Percentiles rank a stretch among this genome's conserved stretches.
phyloP scores from a whole-genome alignment of 139 green algal genomes.

The Chlorella ohadii region DNA sequence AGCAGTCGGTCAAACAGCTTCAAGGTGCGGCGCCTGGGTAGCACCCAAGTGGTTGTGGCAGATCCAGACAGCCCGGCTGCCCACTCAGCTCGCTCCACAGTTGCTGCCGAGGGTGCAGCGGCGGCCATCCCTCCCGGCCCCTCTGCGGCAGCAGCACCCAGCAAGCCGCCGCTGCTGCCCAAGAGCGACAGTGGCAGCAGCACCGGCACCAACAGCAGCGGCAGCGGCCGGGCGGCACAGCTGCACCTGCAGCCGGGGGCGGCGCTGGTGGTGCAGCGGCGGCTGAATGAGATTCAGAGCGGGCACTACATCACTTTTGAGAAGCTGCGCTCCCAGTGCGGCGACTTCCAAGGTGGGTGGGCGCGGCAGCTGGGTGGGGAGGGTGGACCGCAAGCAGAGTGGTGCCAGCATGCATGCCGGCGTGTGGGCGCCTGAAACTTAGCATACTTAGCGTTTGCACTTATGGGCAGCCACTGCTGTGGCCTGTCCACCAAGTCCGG shows the following conservation, averaged over 20 bases:
- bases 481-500: too few species aligned
- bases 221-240: background rate
- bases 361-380: too few species aligned
- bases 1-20: background rate
- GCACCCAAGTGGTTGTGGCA: background rate
- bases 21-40: background rate
- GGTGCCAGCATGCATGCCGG: too few species aligned
- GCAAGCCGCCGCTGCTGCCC: background rate
- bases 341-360: background rate
- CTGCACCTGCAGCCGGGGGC: background rate
- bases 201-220: background rate
- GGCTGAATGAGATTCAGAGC: constrained; percentile 12
- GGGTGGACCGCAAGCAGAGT: too few species aligned
- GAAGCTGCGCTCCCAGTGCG: constrained; percentile 26
- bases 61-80: background rate
- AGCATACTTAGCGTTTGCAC: too few species aligned
- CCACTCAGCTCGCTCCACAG: too few species aligned
- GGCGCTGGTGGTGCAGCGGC: background rate
- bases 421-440: too few species aligned
- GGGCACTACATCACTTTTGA: constrained; percentile 9
- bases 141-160: background rate
- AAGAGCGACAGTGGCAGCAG: background rate
- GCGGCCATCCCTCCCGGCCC: background rate
- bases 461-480: too few species aligned
- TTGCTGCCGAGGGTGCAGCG: background rate